Evolutionary conservation across 148 eudicot species (phyloP), one percentile per base, ranked within the genome.

Genomic region (Selenicereus undatus): DNA sequence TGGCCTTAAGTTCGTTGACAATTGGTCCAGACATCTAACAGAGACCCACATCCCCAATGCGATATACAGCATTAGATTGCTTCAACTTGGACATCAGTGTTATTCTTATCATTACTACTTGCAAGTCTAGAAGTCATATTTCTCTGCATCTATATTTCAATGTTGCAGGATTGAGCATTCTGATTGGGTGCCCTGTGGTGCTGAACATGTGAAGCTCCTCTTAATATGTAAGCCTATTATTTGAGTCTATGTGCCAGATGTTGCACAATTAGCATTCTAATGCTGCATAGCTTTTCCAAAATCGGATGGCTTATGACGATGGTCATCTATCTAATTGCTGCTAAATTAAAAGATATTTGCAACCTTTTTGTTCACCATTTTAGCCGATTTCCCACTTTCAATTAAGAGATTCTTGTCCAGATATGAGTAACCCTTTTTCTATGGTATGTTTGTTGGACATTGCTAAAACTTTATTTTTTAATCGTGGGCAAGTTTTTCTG

Each of bases 141-240:
- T 79, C 82, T 81, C 77, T 86, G 90, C 89, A 86, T 86, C 65
- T 83, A 83, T 81, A 85, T 88, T 83, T 87, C 85, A 84, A 83
- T 90, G 88, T 89, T 90, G 94, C 94, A 91, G 92, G 87, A 77
- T 78, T 84, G 82, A 85, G 80, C 82, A 76, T 83, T 81, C 82
- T 78, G 75, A 84, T 75, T 74, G 85, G 86, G 84, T 82, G 85
- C 86, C 86, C 66, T 81, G 82, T 87, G 91, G 85, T 87, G 91
- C 85, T 83, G 81, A 85, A 87, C 83, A 76, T 88, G 78, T 80
- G 86, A 86, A 85, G 91, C 91, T 86, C 83, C 79, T 75, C 82
- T 80, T 84, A 74, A 84, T 91, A 87, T 81, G 91, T 91, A 88
- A 89, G 94, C 87, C 83, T 85, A 74, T 85, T 73, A 81, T 83